These are phyloP conservation scores for Tremellales sp. DNA, from an alignment of 1,284 basidiomycete genomes.

Conservation along the genomic window DNA sequence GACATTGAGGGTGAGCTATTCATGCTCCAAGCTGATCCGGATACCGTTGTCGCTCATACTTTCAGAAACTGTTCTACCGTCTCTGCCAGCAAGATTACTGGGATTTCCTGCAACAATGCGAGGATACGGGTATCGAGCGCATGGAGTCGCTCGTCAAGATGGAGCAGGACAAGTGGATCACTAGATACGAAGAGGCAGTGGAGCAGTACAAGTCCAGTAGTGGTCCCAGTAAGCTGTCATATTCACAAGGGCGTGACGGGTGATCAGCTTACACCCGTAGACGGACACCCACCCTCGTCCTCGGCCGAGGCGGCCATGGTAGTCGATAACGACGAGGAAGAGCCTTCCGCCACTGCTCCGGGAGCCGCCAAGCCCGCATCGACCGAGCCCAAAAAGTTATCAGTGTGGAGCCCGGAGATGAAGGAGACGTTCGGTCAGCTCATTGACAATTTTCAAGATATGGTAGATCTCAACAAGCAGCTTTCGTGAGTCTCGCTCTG, in stretches of 20 bases:
- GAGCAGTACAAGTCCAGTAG: constrained; percentile 6
- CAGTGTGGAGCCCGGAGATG: constrained; percentile 34
- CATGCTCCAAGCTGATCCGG: neutral
- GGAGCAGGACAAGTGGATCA: constrained; percentile 15
- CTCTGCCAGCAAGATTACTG: constrained; percentile 29
- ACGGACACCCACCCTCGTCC: neutral
- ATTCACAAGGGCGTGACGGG: no score
- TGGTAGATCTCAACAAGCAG: constrained; percentile 33
- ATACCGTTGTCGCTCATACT: neutral
- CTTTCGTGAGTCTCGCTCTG: constrained; percentile 34
- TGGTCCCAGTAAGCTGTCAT: neutral
- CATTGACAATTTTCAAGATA: constrained; percentile 34
- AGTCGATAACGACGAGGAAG: constrained; percentile 5
- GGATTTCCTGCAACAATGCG: constrained; percentile 29
- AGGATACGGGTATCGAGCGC: constrained; percentile 22
- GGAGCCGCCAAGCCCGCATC: constrained; percentile 15
- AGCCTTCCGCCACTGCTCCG: neutral
- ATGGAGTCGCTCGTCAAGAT: constrained; percentile 20
- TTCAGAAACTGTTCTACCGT: constrained; percentile 41
- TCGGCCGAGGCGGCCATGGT: neutral
- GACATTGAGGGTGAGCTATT: constrained; percentile 38
- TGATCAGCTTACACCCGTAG: neutral
- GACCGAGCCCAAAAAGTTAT: constrained; percentile 27
- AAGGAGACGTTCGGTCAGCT: constrained; percentile 38
- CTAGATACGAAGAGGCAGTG: constrained; percentile 12